Evolutionary conservation across 139 green algal genomes (phyloP), one percentile per base, ranked within the genome.

Genomic region (Chlorella sorokiniana): DNA sequence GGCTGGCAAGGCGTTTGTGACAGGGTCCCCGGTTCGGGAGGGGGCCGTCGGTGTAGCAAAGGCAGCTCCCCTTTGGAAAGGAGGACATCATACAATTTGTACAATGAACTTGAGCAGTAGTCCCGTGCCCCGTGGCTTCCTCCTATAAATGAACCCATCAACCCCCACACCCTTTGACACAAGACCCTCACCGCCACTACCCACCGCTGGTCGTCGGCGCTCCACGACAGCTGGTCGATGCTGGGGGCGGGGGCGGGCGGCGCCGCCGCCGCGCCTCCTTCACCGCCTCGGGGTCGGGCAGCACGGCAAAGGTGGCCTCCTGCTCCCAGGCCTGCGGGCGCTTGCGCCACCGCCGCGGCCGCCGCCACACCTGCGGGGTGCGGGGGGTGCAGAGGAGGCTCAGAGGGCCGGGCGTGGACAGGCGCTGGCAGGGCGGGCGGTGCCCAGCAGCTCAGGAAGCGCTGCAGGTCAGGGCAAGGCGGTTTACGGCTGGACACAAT

Each of bases 141-240:
- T n/a, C n/a, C n/a, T n/a, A n/a, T n/a, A n/a, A n/a, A n/a, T n/a
- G n/a, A n/a, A n/a, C n/a, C n/a, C n/a, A n/a, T n/a, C n/a, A n/a
- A n/a, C n/a, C n/a, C n/a, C n/a, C n/a, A n/a, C n/a, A n/a, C n/a
- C n/a, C n/a, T n/a, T n/a, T n/a, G 22, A 65, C 23, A 6, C 56
- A 10, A 29, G 22, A 10, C 56, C 16, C 56, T 65, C 56, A 59
- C 56, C 11, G 11, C 67, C 23, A 37, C 52, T 45, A 10, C 77
- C 31, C 63, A 82, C 77, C 51, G 44, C 77, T 65, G 42, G 78
- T 83, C 90, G 51, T 95, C 91, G 35, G 40, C 29, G 42, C 71
- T 87, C 92, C 92, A 95, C 10, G 86, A 77, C 23, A 95, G 61
- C 81, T 94, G 88, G 83, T 94, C 93, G 41, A 96, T 89, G 25